phyloP scores from a whole-genome alignment of 352 stramenopile species.

The Globisporangium mamillatum region DNA sequence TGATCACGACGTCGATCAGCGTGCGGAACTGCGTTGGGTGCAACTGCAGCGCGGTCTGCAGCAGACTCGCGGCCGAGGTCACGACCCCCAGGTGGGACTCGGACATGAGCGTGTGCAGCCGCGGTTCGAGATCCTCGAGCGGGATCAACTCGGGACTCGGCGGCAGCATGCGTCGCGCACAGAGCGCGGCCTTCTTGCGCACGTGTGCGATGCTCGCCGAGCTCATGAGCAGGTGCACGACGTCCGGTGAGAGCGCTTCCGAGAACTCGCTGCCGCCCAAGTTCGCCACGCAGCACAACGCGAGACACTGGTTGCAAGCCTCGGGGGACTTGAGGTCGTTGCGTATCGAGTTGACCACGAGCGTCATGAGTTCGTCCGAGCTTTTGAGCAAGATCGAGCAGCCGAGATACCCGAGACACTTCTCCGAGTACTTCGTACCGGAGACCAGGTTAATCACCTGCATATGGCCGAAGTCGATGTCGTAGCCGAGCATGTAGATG shows the following conservation, averaged over 20 bases:
- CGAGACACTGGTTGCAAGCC: constrained; percentile 90
- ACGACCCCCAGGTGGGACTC: constrained; percentile 94
- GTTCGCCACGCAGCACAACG: constrained; percentile 95
- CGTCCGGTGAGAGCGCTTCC: constrained; percentile 92
- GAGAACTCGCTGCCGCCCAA: constrained; percentile 93
- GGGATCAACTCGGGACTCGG: constrained; percentile 92
- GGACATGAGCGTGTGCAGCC: constrained; percentile 80
- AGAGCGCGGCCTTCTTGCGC: constrained; percentile 97
- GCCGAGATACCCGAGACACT: constrained; percentile 96
- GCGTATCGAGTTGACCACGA: constrained; percentile 96
- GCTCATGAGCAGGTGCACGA: constrained; percentile 91
- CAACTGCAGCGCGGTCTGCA: constrained; percentile 90
- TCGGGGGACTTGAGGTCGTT: constrained; percentile 92
- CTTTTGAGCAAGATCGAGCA: constrained; percentile 95
- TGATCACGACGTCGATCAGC: constrained; percentile 92
- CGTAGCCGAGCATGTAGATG: constrained; percentile 99
- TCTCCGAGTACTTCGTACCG: constrained; percentile 92
- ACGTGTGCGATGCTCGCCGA: constrained; percentile 91
- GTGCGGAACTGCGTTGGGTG: constrained; percentile 87
- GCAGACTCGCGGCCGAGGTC: constrained; percentile 89
- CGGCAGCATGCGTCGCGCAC: constrained; percentile 90
- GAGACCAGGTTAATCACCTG: constrained; percentile 96
- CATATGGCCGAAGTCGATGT: constrained; percentile 98
- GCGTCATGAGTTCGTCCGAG: constrained; percentile 83
- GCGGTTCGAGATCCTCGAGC: constrained; percentile 68